Evolutionary conservation across 2,329 filamentous ascomycete genomes (phyloP).

Genomic region (Phoma sp.): DNA sequence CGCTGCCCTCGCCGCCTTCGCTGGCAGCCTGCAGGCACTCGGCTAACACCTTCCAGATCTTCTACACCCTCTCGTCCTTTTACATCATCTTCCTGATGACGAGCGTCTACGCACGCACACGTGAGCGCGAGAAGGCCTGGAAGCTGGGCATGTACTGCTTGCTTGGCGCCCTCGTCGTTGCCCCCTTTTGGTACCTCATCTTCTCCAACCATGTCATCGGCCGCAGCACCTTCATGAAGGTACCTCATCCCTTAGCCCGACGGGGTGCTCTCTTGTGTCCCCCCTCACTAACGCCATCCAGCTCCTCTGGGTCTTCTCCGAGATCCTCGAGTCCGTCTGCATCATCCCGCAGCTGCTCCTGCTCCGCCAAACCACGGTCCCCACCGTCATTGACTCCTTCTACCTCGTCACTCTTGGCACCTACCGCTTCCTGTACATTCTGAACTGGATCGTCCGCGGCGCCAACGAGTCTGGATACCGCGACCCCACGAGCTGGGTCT

Average conservation of each 20-base stretch:
- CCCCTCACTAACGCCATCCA: constrained; percentile 47
- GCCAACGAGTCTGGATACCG: constrained; percentile 64
- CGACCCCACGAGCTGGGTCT: constrained; percentile 78
- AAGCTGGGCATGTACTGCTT: constrained; percentile 79
- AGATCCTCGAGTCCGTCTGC: constrained; percentile 89
- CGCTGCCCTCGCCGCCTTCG: too few species aligned
- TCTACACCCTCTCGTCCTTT: constrained; percentile 82
- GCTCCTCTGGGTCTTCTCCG: constrained; percentile 86
- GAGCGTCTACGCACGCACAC: constrained; percentile 81
- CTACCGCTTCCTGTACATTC: constrained; percentile 86
- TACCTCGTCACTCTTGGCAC: constrained; percentile 87
- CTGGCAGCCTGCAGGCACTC: background rate
- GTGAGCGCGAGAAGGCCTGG: constrained; percentile 92
- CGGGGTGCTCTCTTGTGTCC: background rate
- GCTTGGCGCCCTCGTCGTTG: constrained; percentile 67
- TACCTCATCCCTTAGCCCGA: constrained; percentile 28
- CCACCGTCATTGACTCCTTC: constrained; percentile 95
- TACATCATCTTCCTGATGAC: constrained; percentile 92
- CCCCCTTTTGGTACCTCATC: constrained; percentile 75
- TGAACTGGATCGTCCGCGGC: constrained; percentile 85
- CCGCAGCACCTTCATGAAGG: constrained; percentile 47
- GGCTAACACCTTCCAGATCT: constrained; percentile 57
- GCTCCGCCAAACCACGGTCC: constrained; percentile 91
- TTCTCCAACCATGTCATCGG: constrained; percentile 61
- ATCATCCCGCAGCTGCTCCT: constrained; percentile 90